Evolutionary conservation across 2,329 filamentous ascomycete genomes (phyloP).

Genomic region (Dactylellina leptospora): DNA sequence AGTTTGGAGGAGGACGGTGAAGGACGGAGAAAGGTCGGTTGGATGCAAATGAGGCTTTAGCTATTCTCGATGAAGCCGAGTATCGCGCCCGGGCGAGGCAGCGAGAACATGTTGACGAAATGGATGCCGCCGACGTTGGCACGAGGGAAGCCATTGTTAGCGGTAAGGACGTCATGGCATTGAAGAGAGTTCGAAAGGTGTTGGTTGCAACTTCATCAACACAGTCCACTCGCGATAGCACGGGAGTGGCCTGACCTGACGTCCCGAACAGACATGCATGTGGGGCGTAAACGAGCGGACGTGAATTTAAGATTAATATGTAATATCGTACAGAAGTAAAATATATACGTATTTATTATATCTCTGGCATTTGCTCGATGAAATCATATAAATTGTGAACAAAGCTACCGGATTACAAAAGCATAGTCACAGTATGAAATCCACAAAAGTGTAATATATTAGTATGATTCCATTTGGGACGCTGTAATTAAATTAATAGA

Average conservation of each 20-base stretch:
- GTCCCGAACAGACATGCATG: no score
- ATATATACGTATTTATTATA: no score
- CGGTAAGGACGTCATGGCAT: not conserved
- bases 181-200: slow-evolving; percentile 1
- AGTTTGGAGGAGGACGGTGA: slow-evolving; percentile 84
- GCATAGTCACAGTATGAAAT: no score
- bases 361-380: no score
- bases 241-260: slow-evolving; percentile 7
- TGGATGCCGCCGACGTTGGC: slow-evolving; percentile 3
- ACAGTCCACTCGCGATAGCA: not conserved
- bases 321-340: no score
- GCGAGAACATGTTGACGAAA: slow-evolving; percentile 20
- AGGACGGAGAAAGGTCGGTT: slow-evolving; percentile 77
- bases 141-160: slow-evolving; percentile 23
- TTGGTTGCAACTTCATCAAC: slow-evolving; percentile 16
- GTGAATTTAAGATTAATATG: no score
- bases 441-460: no score
- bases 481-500: not conserved
- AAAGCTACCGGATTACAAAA: no score
- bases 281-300: no score
- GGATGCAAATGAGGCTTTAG: not conserved
- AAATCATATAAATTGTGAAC: no score
- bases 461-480: no score
- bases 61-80: not conserved
- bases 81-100: slow-evolving; percentile 14